phyloP scores from a whole-genome alignment of 179 eudicot species.

The Nepenthes alata region DNA sequence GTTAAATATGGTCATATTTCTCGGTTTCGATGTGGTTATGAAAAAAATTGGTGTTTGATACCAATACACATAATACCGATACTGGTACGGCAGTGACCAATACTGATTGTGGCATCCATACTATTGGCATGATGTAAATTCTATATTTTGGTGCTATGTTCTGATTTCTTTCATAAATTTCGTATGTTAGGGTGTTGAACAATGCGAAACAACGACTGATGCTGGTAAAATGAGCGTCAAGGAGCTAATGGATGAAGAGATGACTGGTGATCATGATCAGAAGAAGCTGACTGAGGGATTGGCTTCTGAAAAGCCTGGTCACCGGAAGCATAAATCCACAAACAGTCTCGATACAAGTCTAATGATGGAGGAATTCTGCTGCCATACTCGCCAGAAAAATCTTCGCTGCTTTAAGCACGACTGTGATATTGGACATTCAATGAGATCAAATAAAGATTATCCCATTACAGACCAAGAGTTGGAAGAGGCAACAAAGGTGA shows the following conservation, averaged over 20 bases:
- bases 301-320: slow-evolving; percentile 17
- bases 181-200: slow-evolving; percentile 34
- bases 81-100: too few relatives aligned
- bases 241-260: slow-evolving; percentile 82
- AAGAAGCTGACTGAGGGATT: slow-evolving; percentile 10
- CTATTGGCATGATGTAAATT: too few relatives aligned
- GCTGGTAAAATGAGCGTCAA: slow-evolving; percentile 56
- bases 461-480: slow-evolving; percentile 34
- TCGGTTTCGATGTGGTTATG: too few relatives aligned
- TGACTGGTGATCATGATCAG: slow-evolving; percentile 14
- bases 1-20: too few relatives aligned
- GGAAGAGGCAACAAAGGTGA: slow-evolving; percentile 44
- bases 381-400: slow-evolving; percentile 31
- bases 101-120: too few relatives aligned
- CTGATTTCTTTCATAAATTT: slow-evolving; percentile 7
- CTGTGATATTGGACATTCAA: slow-evolving; percentile 16
- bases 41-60: too few relatives aligned
- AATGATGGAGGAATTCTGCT: slow-evolving; percentile 54
- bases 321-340: slow-evolving; percentile 28
- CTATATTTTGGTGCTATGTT: too few relatives aligned
- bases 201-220: slow-evolving; percentile 24
- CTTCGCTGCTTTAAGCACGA: slow-evolving; percentile 15
- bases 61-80: too few relatives aligned
- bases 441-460: slow-evolving; percentile 15
- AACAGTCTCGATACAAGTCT: slow-evolving; percentile 36